These are phyloP conservation scores for Ophiostoma novo-ulmi DNA, from an alignment of 2,329 filamentous ascomycete genomes.

Conservation along the genomic window DNA sequence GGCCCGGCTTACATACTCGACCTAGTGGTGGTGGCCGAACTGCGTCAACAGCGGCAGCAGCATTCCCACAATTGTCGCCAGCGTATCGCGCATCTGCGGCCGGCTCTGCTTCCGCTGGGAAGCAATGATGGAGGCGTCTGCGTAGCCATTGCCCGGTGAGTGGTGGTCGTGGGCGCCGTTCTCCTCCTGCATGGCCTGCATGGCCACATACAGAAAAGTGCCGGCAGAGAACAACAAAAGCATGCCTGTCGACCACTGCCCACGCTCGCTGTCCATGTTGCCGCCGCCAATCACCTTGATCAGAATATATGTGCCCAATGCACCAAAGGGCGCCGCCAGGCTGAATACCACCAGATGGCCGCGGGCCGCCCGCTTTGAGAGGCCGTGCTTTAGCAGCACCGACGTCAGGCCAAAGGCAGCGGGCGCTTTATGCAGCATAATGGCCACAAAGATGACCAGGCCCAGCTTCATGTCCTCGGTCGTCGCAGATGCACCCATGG, in stretches of 20 bases:
- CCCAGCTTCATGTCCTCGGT: constrained; percentile 69
- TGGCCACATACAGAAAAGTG: constrained; percentile 96
- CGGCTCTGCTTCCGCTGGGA: constrained; percentile 49
- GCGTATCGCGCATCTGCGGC: constrained; percentile 61
- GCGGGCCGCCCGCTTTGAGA: constrained; percentile 78
- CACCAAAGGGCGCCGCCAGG: constrained; percentile 80
- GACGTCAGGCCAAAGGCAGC: constrained; percentile 93
- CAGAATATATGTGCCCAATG: constrained; percentile 74
- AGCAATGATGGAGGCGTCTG: constrained; percentile 40
- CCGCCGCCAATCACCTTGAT: constrained; percentile 66
- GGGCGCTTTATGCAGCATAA: constrained; percentile 96
- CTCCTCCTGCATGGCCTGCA: constrained; percentile 95
- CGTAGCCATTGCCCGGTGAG: constrained; percentile 48
- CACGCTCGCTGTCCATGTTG: constrained; percentile 51
- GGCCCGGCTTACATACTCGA: not conserved
- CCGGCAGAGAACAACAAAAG: constrained; percentile 90
- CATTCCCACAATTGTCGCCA: constrained; percentile 71
- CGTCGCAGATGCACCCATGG: constrained; percentile 83
- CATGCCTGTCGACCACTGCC: constrained; percentile 87
- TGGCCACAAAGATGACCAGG: constrained; percentile 89
- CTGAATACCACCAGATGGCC: constrained; percentile 88
- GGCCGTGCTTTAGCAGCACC: constrained; percentile 80
- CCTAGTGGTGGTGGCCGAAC: constrained; percentile 65
- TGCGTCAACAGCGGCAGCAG: constrained; percentile 71
- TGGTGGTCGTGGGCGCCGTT: constrained; percentile 48